Conservation (phyloP, 768 basidiomycete genomes). For the Tylopilus sp. region DNA sequence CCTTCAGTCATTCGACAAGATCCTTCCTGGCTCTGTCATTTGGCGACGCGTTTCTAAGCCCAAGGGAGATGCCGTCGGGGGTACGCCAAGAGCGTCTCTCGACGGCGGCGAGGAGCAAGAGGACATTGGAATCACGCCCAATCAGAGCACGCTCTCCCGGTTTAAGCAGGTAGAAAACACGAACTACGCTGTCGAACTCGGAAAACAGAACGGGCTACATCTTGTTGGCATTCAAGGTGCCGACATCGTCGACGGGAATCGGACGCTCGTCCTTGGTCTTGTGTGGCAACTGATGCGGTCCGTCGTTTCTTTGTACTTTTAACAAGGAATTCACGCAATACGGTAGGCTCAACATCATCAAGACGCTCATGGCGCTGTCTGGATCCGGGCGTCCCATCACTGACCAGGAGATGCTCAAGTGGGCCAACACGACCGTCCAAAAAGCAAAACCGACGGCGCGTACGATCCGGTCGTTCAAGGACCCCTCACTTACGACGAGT, state of each 20-base stretch:
- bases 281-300: slow-evolving; percentile 98
- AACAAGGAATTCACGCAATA: background rate
- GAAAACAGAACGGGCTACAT: slow-evolving; percentile 89
- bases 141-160: too few relatives aligned
- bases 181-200: too few relatives aligned
- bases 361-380: slow-evolving; percentile 77
- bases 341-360: slow-evolving; percentile 77
- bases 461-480: slow-evolving; percentile 90
- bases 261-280: slow-evolving; percentile 90
- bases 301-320: slow-evolving; percentile 14
- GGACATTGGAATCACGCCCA: too few relatives aligned
- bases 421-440: slow-evolving; percentile 91
- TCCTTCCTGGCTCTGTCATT: slow-evolving; percentile 85
- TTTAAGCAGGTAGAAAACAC: too few relatives aligned
- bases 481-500: slow-evolving; percentile 82
- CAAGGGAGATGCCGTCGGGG: slow-evolving; percentile 32
- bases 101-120: slow-evolving; percentile 63
- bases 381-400: slow-evolving; percentile 77
- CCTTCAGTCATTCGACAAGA: slow-evolving; percentile 95
- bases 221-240: slow-evolving; percentile 94
- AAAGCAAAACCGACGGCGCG: slow-evolving; percentile 54
- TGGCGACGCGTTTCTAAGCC: slow-evolving; percentile 98
- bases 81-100: slow-evolving; percentile 37
- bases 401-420: slow-evolving; percentile 91
- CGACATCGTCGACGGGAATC: slow-evolving; percentile 92